Evolutionary conservation across 169 alveolate genomes (phyloP).

Genomic region (Cryptosporidium andersoni): DNA sequence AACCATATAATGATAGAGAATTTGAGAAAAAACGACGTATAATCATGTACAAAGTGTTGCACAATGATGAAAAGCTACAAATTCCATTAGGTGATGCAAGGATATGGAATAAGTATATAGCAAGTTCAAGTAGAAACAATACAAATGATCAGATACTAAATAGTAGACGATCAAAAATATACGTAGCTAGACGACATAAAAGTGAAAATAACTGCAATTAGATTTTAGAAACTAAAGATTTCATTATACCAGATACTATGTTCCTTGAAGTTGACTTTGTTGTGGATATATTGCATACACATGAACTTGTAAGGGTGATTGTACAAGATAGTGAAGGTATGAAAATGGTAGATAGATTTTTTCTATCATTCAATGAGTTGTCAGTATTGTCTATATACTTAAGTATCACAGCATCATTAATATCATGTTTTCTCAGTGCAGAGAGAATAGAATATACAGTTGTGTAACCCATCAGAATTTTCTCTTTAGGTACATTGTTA

Average conservation of each 20-base stretch:
- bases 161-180: conserved; percentile 10
- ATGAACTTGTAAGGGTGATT: conserved; percentile 31
- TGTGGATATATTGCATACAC: conserved; percentile 7
- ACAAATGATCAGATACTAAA: background rate
- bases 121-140: background rate
- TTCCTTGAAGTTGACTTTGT: conserved; percentile 26
- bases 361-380: conserved; percentile 16
- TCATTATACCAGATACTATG: conserved; percentile 19
- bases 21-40: conserved; percentile 28
- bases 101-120: conserved; percentile 52
- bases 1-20: background rate
- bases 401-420: conserved; percentile 11
- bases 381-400: background rate
- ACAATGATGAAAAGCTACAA: conserved; percentile 46
- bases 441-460: conserved; percentile 29
- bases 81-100: conserved; percentile 56
- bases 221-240: conserved; percentile 37
- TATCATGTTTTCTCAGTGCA: conserved; percentile 3
- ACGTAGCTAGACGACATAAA: conserved; percentile 19
- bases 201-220: conserved; percentile 21
- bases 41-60: conserved; percentile 30
- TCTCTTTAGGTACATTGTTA: conserved; percentile 11
- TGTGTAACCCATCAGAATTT: conserved; percentile 16
- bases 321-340: conserved; percentile 42
- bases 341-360: conserved; percentile 7